phyloP scores from a whole-genome alignment of 2,329 filamentous ascomycete genomes.

The Cercospora sp. region DNA sequence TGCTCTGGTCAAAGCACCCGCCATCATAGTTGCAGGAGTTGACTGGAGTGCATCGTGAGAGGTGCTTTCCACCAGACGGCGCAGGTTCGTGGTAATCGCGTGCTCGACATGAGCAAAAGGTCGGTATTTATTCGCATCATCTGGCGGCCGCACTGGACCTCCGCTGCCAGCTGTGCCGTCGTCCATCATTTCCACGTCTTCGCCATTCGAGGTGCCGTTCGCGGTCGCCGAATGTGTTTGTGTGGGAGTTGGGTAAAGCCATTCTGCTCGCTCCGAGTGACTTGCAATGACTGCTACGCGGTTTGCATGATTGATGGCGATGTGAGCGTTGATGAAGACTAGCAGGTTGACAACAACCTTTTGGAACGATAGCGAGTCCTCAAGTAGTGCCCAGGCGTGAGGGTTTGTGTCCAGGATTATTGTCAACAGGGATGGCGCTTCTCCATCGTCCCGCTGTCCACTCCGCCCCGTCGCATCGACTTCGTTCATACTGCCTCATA shows the following conservation, averaged over 20 bases:
- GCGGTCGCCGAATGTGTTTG: slow-evolving; percentile 24
- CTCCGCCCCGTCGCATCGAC: slow-evolving; percentile 59
- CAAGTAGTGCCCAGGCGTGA: slow-evolving; percentile 82
- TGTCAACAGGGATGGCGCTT: slow-evolving; percentile 77
- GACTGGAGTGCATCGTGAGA: slow-evolving; percentile 62
- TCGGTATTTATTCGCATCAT: slow-evolving; percentile 82
- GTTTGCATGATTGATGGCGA: slow-evolving; percentile 91
- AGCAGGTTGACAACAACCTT: slow-evolving; percentile 85
- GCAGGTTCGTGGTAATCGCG: slow-evolving; percentile 72
- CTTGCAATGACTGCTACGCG: slow-evolving; percentile 89
- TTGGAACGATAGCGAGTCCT: slow-evolving; percentile 72
- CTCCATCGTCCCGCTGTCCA: slow-evolving; percentile 36
- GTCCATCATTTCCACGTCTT: slow-evolving; percentile 37
- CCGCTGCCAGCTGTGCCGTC: slow-evolving; percentile 26
- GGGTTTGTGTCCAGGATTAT: slow-evolving; percentile 96
- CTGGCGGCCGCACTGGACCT: slow-evolving; percentile 36
- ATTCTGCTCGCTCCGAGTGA: slow-evolving; percentile 80
- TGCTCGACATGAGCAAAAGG: slow-evolving; percentile 86
- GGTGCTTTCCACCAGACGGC: slow-evolving; percentile 70
- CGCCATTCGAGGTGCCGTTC: slow-evolving; percentile 32
- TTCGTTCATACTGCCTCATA: slow-evolving; percentile 56
- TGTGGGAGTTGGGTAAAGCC: slow-evolving; percentile 73
- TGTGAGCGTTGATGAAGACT: slow-evolving; percentile 94
- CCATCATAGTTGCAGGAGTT: slow-evolving; percentile 79
- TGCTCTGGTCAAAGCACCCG: slow-evolving; percentile 85